These are phyloP conservation scores for Blastobotrys persicus DNA, from an alignment of 1,139 yeast genomes.

Conservation along the genomic window DNA sequence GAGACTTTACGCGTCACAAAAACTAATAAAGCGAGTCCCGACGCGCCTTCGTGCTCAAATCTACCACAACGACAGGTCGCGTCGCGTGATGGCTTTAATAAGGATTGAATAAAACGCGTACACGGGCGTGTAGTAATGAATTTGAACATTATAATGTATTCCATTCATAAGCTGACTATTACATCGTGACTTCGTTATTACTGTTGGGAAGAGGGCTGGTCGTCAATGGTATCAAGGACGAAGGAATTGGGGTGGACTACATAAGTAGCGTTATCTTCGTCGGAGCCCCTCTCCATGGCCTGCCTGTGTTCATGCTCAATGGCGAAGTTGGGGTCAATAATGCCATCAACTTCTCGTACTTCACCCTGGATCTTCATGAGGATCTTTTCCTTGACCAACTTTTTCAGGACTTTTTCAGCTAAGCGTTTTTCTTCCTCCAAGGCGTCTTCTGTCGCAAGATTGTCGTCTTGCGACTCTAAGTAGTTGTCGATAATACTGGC, in stretches of 20 bases:
- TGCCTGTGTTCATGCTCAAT: conserved; percentile 25
- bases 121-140: no score
- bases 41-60: background rate
- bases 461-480: conserved; percentile 70
- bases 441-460: conserved; percentile 66
- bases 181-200: background rate
- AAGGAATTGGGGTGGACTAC: conserved; percentile 84
- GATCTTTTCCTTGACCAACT: conserved; percentile 82
- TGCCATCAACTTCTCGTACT: conserved; percentile 38
- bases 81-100: background rate
- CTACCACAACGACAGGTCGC: background rate
- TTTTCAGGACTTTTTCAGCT: conserved; percentile 75
- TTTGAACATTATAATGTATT: no score
- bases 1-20: background rate
- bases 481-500: conserved; percentile 77
- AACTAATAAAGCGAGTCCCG: background rate
- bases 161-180: no score
- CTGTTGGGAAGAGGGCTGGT: background rate
- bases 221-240: conserved; percentile 1
- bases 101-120: background rate
- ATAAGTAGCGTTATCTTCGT: conserved; percentile 47
- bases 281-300: conserved; percentile 17
- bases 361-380: conserved; percentile 77
- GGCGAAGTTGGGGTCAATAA: background rate
- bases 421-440: conserved; percentile 68